Evolutionary conservation across 306 rosid genomes (phyloP).

Genomic region (Ammopiptanthus mongolicus): DNA sequence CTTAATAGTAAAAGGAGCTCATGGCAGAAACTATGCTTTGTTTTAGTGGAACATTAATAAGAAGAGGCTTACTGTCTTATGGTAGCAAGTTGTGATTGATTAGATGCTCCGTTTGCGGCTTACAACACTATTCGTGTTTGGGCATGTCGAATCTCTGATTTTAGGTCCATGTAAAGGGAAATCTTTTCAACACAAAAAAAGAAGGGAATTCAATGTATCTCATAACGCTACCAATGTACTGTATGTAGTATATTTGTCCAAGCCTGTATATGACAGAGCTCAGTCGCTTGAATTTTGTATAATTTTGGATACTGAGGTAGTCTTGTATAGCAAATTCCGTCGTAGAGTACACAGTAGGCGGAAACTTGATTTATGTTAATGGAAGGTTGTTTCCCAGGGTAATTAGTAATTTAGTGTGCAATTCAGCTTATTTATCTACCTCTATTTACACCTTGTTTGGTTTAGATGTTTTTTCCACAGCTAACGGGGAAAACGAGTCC

Average conservation of each 20-base stretch:
- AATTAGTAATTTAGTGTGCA: background rate
- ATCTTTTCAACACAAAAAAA: background rate
- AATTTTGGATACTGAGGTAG: background rate
- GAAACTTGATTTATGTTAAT: background rate
- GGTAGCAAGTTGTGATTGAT: background rate
- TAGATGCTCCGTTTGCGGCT: background rate
- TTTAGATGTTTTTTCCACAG: no score
- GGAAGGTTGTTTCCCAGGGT: background rate
- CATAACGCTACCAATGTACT: background rate
- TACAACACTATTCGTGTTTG: background rate
- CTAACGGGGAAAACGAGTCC: no score
- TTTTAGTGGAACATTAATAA: background rate
- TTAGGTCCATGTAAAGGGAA: background rate
- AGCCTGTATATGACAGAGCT: background rate
- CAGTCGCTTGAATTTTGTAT: background rate
- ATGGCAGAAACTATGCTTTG: conserved; percentile 14
- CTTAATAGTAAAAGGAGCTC: background rate
- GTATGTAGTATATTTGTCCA: background rate
- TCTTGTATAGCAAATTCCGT: background rate
- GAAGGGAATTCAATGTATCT: background rate
- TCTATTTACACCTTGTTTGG: no score
- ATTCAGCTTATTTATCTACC: background rate
- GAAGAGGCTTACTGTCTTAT: background rate
- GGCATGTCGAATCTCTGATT: conserved; percentile 1
- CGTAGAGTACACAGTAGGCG: background rate